Evolutionary conservation across 768 basidiomycete genomes (phyloP), one percentile per base, ranked within the genome.

Genomic region (Hemileccinum rubropunctum): DNA sequence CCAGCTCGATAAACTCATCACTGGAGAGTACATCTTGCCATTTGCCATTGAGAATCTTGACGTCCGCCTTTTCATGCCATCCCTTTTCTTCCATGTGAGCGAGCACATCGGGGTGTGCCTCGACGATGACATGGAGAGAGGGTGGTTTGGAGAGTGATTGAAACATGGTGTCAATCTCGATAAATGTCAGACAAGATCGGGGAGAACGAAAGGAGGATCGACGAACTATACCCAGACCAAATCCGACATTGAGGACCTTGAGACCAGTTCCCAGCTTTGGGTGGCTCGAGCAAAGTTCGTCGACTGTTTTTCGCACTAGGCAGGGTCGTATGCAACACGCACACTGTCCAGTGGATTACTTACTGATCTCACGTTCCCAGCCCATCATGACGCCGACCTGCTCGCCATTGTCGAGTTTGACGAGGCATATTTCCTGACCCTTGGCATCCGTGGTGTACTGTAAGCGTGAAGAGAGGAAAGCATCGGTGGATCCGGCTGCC

Each of bases 331-430:
- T 53, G 45, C 17, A 46, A 61, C 60, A 37, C 27, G 38, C 33
- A 45, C 23, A 9, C n/a, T n/a, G 12, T 38, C 1, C 34, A 13
- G 18, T 33, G 20, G 27, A 69, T 73, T 41, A 12, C 61, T 65
- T 58, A 84, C 82, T 98, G 60, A 98, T 91, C 8, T 71, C 77
- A 39, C 72, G 70, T 67, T 99, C 97, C 97, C 97, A 99, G 1
- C 94, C 92, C 97, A 99, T 99, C 97, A 99, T 99, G 6, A 99
- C 95, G 12, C 93, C 92, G n/a, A 95, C 80, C 51, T 93, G 87
- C 56, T 86, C 85, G 7, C 69, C 75, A 26, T 82, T 82, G 13
- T 74, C 78, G 3, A 78, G 73, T 51, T 77, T 70, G 45, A 91
- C 62, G 44, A 90, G 69, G 53, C 94, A 97, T 18, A 97, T 80